These are phyloP conservation scores for Dimocarpus longan DNA, from an alignment of 345 rosid species.

Conservation along the genomic window DNA sequence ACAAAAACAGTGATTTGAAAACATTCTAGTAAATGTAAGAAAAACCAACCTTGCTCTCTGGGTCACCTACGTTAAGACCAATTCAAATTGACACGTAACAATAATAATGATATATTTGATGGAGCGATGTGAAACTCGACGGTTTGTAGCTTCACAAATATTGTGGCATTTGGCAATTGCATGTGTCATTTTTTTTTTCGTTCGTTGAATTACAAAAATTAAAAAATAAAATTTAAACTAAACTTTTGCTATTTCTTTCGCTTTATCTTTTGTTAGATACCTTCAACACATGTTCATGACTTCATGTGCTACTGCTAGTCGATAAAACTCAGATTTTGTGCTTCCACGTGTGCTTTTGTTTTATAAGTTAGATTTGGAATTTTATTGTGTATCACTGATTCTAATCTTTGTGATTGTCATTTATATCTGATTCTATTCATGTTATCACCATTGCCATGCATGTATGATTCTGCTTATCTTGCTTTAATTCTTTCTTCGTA, in stretches of 20 bases:
- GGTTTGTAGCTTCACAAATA: background rate
- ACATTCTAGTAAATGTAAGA: background rate
- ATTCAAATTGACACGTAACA: no score
- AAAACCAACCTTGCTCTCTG: background rate
- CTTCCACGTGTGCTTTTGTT: background rate
- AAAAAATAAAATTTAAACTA: background rate
- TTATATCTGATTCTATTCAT: no score
- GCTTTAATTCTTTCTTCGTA: no score
- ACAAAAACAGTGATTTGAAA: background rate
- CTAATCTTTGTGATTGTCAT: no score
- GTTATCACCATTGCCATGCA: no score
- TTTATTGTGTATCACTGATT: no score
- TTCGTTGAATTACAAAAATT: no score
- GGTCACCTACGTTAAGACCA: no score
- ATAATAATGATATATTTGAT: no score
- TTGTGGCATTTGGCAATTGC: background rate
- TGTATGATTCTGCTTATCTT: no score
- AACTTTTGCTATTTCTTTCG: background rate
- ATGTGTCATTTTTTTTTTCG: background rate
- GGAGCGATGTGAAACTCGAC: background rate
- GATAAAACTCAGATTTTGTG: slow-evolving; percentile 3
- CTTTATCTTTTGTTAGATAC: background rate
- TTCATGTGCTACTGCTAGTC: background rate
- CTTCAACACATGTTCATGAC: background rate
- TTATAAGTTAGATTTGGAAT: background rate